Base-by-base conservation (phyloP, 306 rosid genomes). In the Dryas drummondii region DNA sequence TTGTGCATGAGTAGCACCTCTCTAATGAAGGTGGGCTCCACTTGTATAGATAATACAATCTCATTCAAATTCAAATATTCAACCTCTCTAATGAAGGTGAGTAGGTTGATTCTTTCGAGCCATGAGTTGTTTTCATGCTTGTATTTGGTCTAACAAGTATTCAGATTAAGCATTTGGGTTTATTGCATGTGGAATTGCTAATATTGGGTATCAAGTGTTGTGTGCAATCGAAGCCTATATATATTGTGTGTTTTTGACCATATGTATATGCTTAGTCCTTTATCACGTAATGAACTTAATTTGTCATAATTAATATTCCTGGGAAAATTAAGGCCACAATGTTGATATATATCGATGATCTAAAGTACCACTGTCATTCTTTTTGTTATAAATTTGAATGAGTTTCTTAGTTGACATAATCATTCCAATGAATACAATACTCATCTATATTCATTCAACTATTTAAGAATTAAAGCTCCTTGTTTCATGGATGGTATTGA, bases 391-490 rank as follows among this genome's bases (percentile, higher is more conserved):
- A 64, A 52, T 45, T 32, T 66, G 72, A 55, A 65, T 44, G 22
- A 75, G 72, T 17, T 75, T 73, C 26, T 3, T 49, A 37, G 60
- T 40, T 73, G n/a, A 50, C 56, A 49, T n/a, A 4, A 14, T 60
- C 49, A 72, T 52, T 32, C 46, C 17, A 59, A 15, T 70, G 62
- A 55, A 68, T 27, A 16, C 48, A 48, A 46, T 46, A 5, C 49
- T 46, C 49, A 46, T 46, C 9, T 46, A 32, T 32, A 32, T 32
- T 32, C 37, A 32, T 32, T 32, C 37, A 32, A 32, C 2, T 1
- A 32, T 32, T 32, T 32, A 32, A 32, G 37, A 32, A 32, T 32
- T 32, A 1, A 32, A 32, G 37, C 37, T 32, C 37, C 3, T 32
- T 32, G 37, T 32, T 32, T 32, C 37, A 32, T 32, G 37, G 37